Evolutionary conservation across 2,329 filamentous ascomycete species (phyloP).

Genomic region (Botrytis paeoniae): DNA sequence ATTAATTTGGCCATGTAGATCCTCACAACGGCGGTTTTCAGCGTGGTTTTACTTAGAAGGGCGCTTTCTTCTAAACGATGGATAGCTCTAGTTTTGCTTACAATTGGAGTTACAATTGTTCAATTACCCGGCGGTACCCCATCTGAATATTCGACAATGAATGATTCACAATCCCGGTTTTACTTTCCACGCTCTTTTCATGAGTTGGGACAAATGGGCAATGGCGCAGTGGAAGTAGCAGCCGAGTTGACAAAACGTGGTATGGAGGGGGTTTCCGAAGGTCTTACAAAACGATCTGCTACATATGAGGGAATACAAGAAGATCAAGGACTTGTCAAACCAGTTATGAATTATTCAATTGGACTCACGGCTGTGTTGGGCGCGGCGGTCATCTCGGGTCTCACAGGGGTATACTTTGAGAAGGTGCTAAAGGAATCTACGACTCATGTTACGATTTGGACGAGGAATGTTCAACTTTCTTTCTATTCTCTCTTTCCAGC

Average conservation of each 20-base stretch:
- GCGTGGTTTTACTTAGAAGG: slow-evolving; percentile 71
- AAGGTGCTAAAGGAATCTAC: slow-evolving; percentile 88
- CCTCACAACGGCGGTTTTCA: slow-evolving; percentile 84
- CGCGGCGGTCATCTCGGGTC: slow-evolving; percentile 75
- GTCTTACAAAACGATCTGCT: slow-evolving; percentile 67
- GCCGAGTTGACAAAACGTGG: slow-evolving; percentile 50
- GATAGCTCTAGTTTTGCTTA: slow-evolving; percentile 74
- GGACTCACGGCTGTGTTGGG: slow-evolving; percentile 76
- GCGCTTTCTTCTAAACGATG: slow-evolving; percentile 71
- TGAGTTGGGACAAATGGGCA: slow-evolving; percentile 65
- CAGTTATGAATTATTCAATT: slow-evolving; percentile 70
- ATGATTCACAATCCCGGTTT: slow-evolving; percentile 52
- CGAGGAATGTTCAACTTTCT: slow-evolving; percentile 89
- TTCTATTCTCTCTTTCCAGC: slow-evolving; percentile 93
- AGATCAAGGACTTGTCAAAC: slow-evolving; percentile 49
- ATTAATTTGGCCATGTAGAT: slow-evolving; percentile 50
- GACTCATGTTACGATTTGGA: slow-evolving; percentile 77
- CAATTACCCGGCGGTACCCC: slow-evolving; percentile 67
- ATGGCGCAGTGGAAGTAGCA: slow-evolving; percentile 49
- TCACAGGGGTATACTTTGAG: slow-evolving; percentile 85
- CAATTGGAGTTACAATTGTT: slow-evolving; percentile 79
- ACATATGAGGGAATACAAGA: slow-evolving; percentile 86
- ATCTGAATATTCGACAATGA: slow-evolving; percentile 57
- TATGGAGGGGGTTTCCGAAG: slow-evolving; percentile 44
- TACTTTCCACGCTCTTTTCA: slow-evolving; percentile 79